Evolutionary conservation across 805 yeast genomes (phyloP), one percentile per base, ranked within the genome.

Genomic region (Pichia scutulata): DNA sequence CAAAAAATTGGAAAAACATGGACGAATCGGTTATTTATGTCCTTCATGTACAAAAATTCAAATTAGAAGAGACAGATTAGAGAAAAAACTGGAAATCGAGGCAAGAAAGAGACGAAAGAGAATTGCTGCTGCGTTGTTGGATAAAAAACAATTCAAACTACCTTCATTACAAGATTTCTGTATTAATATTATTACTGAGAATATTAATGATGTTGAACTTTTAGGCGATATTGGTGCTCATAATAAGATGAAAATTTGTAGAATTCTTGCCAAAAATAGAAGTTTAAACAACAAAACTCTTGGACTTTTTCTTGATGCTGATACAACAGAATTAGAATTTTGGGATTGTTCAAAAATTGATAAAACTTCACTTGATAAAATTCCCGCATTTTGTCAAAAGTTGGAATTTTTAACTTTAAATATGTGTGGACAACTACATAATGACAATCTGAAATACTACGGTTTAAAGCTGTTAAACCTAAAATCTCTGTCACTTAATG

Each of bases 391-490:
- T 62, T 87, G 96, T 57, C 96, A 97, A 0, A 73, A 82, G 25
- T 54, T 93, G 4, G 81, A 77, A 55, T 65, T 72, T 1, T 64
- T 93, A 42, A 83, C 83, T 0, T 69, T 93, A 43, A 80, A 81
- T 52, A 92, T 90, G 97, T 92, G 98, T 71, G 99, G 99, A 5
- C 90, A 86, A 57, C 69, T 93, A 40, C 89, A 85, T 58, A 86
- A 86, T 62, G 89, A 84, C 55, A 84, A 85, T 51, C 64, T 93
- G 52, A 62, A 71, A 18, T 85, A 88, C 61, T 79, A 77, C 53
- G 75, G 78, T 5, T 69, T 78, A 10, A 82, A 86, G 54, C 70
- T 92, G 41, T 68, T 69, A 0, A 66, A 76, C 28, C 70, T 93
- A 44, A 70, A 65, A 16, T 71, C 77, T 14, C 50, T 92, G 8